Conservation (phyloP, 306 rosid species). For the Cucumis hystrix region DNA sequence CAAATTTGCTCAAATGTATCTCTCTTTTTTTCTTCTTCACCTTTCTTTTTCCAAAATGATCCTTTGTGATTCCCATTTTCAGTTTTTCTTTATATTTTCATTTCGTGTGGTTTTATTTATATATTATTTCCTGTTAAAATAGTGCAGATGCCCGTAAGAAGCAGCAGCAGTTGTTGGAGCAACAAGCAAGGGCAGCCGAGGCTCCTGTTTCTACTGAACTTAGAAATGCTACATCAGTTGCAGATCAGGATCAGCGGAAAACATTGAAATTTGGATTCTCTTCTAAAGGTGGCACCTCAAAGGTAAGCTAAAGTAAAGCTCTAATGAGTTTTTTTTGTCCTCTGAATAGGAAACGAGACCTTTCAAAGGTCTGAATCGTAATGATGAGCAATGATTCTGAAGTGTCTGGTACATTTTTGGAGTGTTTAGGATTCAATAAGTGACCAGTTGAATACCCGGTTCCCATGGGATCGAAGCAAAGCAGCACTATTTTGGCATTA, state of each 20-base stretch:
- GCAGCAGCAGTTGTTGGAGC: slow-evolving; percentile 60
- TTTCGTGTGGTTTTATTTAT: not conserved
- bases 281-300: slow-evolving; percentile 63
- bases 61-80: not conserved
- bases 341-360: no score
- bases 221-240: slow-evolving; percentile 49
- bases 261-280: slow-evolving; percentile 88
- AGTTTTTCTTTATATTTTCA: not conserved
- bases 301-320: slow-evolving; percentile 20
- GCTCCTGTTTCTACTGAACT: slow-evolving; percentile 38
- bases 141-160: slow-evolving; percentile 84
- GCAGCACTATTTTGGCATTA: not conserved
- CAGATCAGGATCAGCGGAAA: slow-evolving; percentile 78
- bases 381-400: not conserved
- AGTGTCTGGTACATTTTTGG: not conserved
- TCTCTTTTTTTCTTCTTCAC: not conserved
- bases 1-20: slow-evolving; percentile 79
- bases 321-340: no score
- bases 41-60: not conserved
- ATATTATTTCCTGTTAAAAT: slow-evolving; percentile 2
- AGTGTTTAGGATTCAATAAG: not conserved
- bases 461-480: not conserved
- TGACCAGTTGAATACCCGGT: not conserved
- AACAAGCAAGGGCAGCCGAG: slow-evolving; percentile 44
- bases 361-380: no score